Conservation (phyloP, 257 asterid genomes). For the Solanum pennellii region DNA sequence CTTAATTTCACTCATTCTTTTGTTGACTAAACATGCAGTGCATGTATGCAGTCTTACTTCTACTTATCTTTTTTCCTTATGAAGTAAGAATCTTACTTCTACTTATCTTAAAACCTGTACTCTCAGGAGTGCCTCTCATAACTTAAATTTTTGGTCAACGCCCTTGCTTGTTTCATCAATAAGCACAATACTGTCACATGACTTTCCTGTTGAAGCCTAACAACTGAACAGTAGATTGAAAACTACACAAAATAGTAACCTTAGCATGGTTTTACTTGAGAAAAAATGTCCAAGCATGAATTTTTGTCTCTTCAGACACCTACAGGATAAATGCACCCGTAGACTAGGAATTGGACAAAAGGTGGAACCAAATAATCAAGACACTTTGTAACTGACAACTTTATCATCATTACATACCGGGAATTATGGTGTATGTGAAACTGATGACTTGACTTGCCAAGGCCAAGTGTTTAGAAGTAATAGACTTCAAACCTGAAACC, state of each 20-base stretch:
- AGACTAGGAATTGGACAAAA: not conserved
- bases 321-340: not conserved
- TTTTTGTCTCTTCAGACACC: not conserved
- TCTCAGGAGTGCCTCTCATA: not conserved
- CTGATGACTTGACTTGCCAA: constrained; percentile 98
- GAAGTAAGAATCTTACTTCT: not conserved
- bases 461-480: constrained; percentile 95
- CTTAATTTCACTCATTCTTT: not conserved
- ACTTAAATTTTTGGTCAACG: not conserved
- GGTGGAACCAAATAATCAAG: not conserved
- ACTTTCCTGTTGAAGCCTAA: not conserved
- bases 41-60: not conserved
- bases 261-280: not conserved
- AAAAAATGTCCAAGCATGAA: not conserved
- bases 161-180: not conserved
- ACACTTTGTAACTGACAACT: not conserved
- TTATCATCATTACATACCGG: constrained; percentile 56
- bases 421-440: constrained; percentile 69
- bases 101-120: not conserved
- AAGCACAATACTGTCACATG: not conserved
- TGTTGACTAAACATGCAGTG: not conserved
- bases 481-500: constrained; percentile 99
- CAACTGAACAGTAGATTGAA: not conserved
- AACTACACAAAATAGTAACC: not conserved
- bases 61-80: not conserved